A percentile compares a stretch with the other conserved stretches of the same genome.
Conservation (phyloP, 306 rosid genomes). For the Sphenostylis stenocarpa region DNA sequence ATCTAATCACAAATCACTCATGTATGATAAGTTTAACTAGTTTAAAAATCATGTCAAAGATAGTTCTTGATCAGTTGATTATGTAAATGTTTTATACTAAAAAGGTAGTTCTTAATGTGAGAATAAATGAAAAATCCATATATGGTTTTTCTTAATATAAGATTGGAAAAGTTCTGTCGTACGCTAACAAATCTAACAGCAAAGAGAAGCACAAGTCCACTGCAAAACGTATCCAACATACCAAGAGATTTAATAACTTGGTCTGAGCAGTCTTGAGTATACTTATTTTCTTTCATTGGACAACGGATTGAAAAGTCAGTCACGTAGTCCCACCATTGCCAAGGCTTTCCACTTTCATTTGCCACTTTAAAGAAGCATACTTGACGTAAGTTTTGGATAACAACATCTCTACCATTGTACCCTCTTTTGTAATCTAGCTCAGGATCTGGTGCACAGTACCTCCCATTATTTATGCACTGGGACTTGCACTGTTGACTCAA, state of each 20-base stretch:
- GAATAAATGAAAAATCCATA: neutral
- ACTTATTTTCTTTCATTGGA: constrained; percentile 81
- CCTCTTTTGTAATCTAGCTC: constrained; percentile 90
- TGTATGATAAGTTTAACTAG: too few species aligned
- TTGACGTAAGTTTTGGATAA: constrained; percentile 87
- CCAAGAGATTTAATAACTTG: constrained; percentile 80
- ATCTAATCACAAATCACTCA: too few species aligned
- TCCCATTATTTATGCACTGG: constrained; percentile 92
- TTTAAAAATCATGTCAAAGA: neutral
- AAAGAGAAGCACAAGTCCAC: neutral
- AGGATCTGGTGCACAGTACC: constrained; percentile 97
- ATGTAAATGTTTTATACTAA: too few species aligned
- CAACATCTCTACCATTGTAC: constrained; percentile 89
- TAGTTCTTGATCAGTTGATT: too few species aligned
- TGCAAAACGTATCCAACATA: constrained; percentile 40
- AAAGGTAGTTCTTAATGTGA: too few species aligned
- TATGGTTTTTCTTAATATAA: neutral
- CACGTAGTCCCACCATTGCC: constrained; percentile 99
- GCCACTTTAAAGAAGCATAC: constrained; percentile 88
- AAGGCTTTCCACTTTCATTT: constrained; percentile 84
- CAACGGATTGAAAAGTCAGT: constrained; percentile 93
- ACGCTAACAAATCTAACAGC: neutral
- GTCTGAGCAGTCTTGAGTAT: constrained; percentile 75
- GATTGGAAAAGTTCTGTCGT: neutral
- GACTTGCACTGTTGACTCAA: constrained; percentile 83